phyloP scores from a whole-genome alignment of 306 rosid species.

The Aeschynomene evenia region DNA sequence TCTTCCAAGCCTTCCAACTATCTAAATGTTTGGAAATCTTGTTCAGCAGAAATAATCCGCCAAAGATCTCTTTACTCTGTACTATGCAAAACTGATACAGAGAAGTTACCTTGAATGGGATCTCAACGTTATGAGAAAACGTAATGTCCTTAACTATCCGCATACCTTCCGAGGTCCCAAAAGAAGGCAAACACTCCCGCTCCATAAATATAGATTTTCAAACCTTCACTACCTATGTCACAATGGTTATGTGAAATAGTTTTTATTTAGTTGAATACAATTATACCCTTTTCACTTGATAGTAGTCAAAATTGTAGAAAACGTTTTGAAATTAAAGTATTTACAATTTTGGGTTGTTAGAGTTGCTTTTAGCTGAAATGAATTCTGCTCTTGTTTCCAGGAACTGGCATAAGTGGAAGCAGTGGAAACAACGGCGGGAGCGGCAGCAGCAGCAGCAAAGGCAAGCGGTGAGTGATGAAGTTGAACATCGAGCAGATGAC shows the following conservation, averaged over 20 bases:
- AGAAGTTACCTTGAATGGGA: too few relatives aligned
- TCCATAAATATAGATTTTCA: too few relatives aligned
- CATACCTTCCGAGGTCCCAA: too few relatives aligned
- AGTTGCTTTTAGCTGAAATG: slow-evolving; percentile 20
- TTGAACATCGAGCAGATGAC: slow-evolving; percentile 48
- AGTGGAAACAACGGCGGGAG: slow-evolving; percentile 59
- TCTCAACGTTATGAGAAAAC: too few relatives aligned
- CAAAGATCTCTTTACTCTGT: too few relatives aligned
- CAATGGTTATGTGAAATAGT: not conserved
- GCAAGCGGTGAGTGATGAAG: slow-evolving; percentile 26
- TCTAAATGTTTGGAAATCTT: too few relatives aligned
- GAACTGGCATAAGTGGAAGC: slow-evolving; percentile 88
- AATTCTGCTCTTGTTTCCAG: slow-evolving; percentile 40
- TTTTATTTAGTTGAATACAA: not conserved
- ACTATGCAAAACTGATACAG: too few relatives aligned
- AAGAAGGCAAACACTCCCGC: too few relatives aligned
- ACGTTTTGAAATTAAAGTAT: not conserved
- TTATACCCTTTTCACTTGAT: not conserved
- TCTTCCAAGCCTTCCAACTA: too few relatives aligned
- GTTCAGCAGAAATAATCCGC: too few relatives aligned
- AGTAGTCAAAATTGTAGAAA: not conserved
- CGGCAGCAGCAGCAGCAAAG: slow-evolving; percentile 53
- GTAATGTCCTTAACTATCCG: too few relatives aligned
- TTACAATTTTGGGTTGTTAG: slow-evolving; percentile 1
- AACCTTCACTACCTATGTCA: not conserved